Evolutionary conservation across 768 basidiomycete genomes (phyloP).

Genomic region (Dictyophora rubrovolvata): DNA sequence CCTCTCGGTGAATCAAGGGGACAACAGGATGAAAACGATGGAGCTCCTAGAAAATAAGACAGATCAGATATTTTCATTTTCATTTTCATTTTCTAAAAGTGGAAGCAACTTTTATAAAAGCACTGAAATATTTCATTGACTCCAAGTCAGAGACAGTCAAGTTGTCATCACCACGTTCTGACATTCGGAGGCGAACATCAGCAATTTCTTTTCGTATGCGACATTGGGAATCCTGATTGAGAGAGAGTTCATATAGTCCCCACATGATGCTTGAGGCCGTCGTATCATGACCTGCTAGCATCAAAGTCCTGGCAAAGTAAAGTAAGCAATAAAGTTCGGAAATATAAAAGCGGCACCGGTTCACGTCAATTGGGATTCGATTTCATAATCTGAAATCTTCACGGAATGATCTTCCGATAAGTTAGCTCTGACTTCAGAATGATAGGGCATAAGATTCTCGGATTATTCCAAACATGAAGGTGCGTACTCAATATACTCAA

Average conservation of each 20-base stretch:
- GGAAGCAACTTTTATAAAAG: slow-evolving; percentile 34
- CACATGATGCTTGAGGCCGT: slow-evolving; percentile 20
- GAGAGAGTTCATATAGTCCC: slow-evolving; percentile 21
- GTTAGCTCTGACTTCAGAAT: slow-evolving; percentile 21
- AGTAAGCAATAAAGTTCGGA: neutral
- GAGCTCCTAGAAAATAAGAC: slow-evolving; percentile 13
- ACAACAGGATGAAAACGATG: slow-evolving; percentile 26
- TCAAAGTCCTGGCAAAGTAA: neutral
- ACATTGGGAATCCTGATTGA: slow-evolving; percentile 16
- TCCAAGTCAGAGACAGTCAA: slow-evolving; percentile 40
- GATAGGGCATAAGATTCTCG: neutral
- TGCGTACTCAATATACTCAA: slow-evolving; percentile 2
- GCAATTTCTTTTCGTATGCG: slow-evolving; percentile 19
- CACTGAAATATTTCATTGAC: slow-evolving; percentile 36
- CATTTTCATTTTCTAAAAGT: too few relatives aligned
- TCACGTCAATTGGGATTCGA: slow-evolving; percentile 24
- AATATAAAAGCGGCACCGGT: neutral
- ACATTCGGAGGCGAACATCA: slow-evolving; percentile 13
- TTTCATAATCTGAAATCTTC: slow-evolving; percentile 21
- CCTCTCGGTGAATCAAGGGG: slow-evolving; percentile 19
- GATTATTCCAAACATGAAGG: neutral
- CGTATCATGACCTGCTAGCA: slow-evolving; percentile 15
- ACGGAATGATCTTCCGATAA: slow-evolving; percentile 18
- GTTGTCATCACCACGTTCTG: slow-evolving; percentile 26
- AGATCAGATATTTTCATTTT: too few relatives aligned